Evolutionary conservation across 2,329 filamentous ascomycete genomes (phyloP), one percentile per base, ranked within the genome.

Genomic region (Neofusicoccum ribis): DNA sequence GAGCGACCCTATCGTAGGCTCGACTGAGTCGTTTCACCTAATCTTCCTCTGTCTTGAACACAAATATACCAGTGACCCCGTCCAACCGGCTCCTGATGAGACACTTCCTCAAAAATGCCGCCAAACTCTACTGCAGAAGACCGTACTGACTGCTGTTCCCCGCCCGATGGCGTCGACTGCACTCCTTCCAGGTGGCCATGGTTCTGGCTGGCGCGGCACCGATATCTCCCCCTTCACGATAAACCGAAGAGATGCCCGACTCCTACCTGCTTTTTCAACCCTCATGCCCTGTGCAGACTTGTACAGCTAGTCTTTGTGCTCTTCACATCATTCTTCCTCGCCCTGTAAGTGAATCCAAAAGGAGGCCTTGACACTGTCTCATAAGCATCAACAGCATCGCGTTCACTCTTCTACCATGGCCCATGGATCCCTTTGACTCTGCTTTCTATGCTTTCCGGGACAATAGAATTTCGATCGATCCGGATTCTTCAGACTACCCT

Each of bases 381-480:
- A 56, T 23, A 17, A 7, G n/a, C 6, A 3, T 20, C n/a, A 8
- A 14, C 52, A 56, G 52, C 3, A 8, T 36, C 4, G 52, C 36
- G 7, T 56, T 56, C 52, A 34, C n/a, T 5, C 52, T 56, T 9
- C 14, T 56, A n/a, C 52, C 52, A n/a, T 56, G 52, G 36, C 52
- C 52, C 5, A 20, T 56, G 36, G 52, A 56, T 56, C 8, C n/a
- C 14, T 56, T 56, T 23, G 52, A 41, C 52, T 11, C 11, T 6
- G 52, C 52, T 2, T 56, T 56, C 20, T 51, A 51, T n/a, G 5
- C 36, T 14, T 56, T 56, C 20, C 52, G 34, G 9, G 41, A 17
- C 9, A 8, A 41, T 5, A 34, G n/a, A 20, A 27, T 23, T n/a
- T 23, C 34, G 17, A 39, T 56, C n/a, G 52, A 34, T 11, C 34